These are phyloP conservation scores for Liquidambar formosana DNA, from an alignment of 164 flowering plant species.

Conservation along the genomic window DNA sequence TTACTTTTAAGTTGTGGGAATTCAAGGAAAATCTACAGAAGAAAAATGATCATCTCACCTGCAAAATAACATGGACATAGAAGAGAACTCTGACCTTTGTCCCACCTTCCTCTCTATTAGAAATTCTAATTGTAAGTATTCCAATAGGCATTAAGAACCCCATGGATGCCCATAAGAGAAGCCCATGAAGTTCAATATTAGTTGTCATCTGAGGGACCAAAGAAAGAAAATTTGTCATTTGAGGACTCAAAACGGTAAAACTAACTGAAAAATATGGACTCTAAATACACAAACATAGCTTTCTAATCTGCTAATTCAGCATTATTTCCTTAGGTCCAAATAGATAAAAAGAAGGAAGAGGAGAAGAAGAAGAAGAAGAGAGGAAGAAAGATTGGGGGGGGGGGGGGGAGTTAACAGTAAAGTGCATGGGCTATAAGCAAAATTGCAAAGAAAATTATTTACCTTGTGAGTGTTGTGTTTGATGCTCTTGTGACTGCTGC, in stretches of 20 bases:
- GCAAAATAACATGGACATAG: slow-evolving; percentile 65
- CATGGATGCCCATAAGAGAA: slow-evolving; percentile 79
- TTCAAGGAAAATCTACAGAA: no score
- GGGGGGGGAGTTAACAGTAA: no score
- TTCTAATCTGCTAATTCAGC: no score
- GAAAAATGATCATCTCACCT: slow-evolving; percentile 39
- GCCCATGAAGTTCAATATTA: slow-evolving; percentile 55
- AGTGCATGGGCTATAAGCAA: neutral
- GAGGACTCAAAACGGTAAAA: no score
- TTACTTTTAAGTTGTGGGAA: neutral
- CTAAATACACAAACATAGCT: neutral
- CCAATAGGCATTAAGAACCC: slow-evolving; percentile 85
- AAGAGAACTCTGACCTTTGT: slow-evolving; percentile 47
- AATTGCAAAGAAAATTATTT: neutral
- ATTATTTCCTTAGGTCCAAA: no score
- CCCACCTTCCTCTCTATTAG: slow-evolving; percentile 39
- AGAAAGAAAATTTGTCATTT: neutral
- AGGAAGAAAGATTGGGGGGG: neutral
- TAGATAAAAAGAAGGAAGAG: no score
- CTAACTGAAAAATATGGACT: neutral
- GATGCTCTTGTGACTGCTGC: slow-evolving; percentile 6
- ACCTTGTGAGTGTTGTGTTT: slow-evolving; percentile 36
- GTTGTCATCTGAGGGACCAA: slow-evolving; percentile 33
- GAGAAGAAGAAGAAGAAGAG: neutral
- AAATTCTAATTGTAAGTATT: slow-evolving; percentile 61